Evolutionary conservation across 2,329 filamentous ascomycete genomes (phyloP), one percentile per base, ranked within the genome.

Genomic region (Erysiphe pulchra): DNA sequence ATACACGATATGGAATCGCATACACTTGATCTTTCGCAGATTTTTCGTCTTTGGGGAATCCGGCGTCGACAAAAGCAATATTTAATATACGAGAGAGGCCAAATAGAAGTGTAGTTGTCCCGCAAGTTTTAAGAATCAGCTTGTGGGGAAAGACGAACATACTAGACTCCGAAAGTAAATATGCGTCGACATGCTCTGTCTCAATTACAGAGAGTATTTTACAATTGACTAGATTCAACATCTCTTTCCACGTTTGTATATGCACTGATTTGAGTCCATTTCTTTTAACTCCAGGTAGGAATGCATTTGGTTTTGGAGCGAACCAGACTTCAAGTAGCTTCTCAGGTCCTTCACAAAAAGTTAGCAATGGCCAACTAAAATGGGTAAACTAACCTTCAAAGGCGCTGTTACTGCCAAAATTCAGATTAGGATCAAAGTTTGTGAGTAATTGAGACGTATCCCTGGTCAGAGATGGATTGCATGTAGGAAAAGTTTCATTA

Each of bases 71-170:
- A 42, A 85, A 82, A 30, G 90, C 90, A 57, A 95, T 93, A 60
- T 92, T 84, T 46, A 98, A 70, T 61, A 98, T 79, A 53, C 84
- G 83, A 53, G 84, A 83, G 41, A 98, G 71, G 17, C 90, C 90
- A 42, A 81, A 78, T 7, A 98, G 73, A 45, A 98, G 67, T 2
- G 90, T 98, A 13, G 90, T 98, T 20, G 90, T 98, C 49, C 90
- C 90, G 57, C 90, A 98, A 8, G 90, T 98, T 73, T 98, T 98
- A 53, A 98, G 69, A 49, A 98, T 93, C 51, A 98, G 73, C 70
- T 98, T 98, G 73, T 98, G 90, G n/a, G 86, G 85, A 63, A 93
- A 98, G 55, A 98, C 84, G 60, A 98, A 98, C 86, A 98, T 93
- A 80, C 90, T 95, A 37, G 90, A 95, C 65, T 98, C 90, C 51